Percentiles rank a stretch among this genome's conserved stretches.
phyloP scores from a whole-genome alignment of 2,329 filamentous ascomycete genomes.

The Lachnellula subtilissima region DNA sequence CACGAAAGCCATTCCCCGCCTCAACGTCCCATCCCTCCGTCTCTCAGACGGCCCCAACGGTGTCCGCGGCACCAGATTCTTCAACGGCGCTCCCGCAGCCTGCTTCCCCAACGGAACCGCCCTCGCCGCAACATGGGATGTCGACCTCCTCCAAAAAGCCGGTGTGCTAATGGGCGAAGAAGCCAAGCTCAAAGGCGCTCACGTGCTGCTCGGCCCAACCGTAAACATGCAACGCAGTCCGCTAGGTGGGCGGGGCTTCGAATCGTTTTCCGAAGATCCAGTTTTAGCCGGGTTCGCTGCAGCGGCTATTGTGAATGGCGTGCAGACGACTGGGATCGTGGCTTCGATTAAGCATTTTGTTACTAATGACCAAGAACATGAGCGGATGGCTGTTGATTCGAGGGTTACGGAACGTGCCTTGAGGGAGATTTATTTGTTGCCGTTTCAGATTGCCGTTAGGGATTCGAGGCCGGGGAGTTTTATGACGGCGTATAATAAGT shows the following conservation, averaged over 20 bases:
- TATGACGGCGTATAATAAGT: conserved; percentile 43
- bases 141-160: conserved; percentile 54
- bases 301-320: conserved; percentile 37
- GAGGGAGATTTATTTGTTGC: conserved; percentile 39
- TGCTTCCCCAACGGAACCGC: conserved; percentile 38
- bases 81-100: conserved; percentile 37
- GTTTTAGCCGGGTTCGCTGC: conserved; percentile 40
- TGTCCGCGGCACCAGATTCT: conserved; percentile 28
- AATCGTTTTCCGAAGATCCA: conserved; percentile 45
- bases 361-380: conserved; percentile 39
- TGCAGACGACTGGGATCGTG: conserved; percentile 37
- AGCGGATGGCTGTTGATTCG: conserved; percentile 32
- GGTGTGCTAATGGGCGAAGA: conserved; percentile 63
- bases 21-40: conserved; percentile 26
- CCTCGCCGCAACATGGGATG: conserved; percentile 61
- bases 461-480: conserved; percentile 37
- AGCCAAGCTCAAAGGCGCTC: conserved; percentile 61
- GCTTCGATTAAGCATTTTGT: conserved; percentile 44
- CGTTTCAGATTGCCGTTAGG: conserved; percentile 40
- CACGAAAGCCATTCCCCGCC: conserved; percentile 23
- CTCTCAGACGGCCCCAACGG: conserved; percentile 31
- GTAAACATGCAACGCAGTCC: conserved; percentile 45
- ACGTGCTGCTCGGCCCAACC: conserved; percentile 64
- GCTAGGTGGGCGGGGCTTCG: conserved; percentile 43
- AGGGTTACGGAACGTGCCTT: conserved; percentile 34